phyloP scores from a whole-genome alignment of 495 filamentous ascomycete species.

The Entonaema liquescens region DNA sequence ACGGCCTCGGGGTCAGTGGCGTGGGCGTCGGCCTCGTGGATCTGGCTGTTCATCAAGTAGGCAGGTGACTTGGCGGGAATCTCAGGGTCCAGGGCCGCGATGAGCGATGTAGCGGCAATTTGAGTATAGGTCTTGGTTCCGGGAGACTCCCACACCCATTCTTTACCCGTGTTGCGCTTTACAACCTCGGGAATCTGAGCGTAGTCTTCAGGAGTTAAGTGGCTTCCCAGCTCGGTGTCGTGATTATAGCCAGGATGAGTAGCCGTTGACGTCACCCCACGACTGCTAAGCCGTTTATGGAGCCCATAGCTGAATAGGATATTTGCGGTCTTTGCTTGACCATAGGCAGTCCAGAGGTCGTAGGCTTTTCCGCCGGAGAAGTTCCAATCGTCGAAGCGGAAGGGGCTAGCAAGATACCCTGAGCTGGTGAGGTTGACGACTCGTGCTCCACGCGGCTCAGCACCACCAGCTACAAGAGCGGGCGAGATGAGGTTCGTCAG shows the following conservation, averaged over 20 bases:
- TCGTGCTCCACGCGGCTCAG: slow-evolving; percentile 28
- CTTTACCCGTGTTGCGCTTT: slow-evolving; percentile 24
- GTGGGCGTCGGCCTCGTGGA: slow-evolving; percentile 32
- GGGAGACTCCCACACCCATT: slow-evolving; percentile 19
- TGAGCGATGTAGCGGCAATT: slow-evolving; percentile 33
- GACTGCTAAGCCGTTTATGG: slow-evolving; percentile 43
- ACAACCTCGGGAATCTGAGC: slow-evolving; percentile 4
- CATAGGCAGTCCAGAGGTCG: slow-evolving; percentile 53
- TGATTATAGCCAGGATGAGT: slow-evolving; percentile 51
- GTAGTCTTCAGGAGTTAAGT: slow-evolving; percentile 26
- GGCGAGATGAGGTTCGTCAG: slow-evolving; percentile 52
- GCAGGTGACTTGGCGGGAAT: slow-evolving; percentile 31
- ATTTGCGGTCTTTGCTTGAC: slow-evolving; percentile 60
- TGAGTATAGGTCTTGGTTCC: slow-evolving; percentile 20
- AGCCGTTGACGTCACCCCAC: slow-evolving; percentile 45
- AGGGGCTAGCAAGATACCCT: slow-evolving; percentile 36
- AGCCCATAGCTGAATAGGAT: slow-evolving; percentile 55
- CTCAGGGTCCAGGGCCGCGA: slow-evolving; percentile 32
- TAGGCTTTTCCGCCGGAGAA: slow-evolving; percentile 52
- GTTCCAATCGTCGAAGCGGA: slow-evolving; percentile 50
- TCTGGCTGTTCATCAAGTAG: slow-evolving; percentile 27
- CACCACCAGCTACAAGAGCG: slow-evolving; percentile 30
- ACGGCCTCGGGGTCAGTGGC: slow-evolving; percentile 48
- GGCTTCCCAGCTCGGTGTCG: slow-evolving; percentile 11
- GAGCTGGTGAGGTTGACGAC: slow-evolving; percentile 54